Base-by-base conservation (phyloP, 1,284 basidiomycete species). In the Moesziomyces antarcticus region DNA sequence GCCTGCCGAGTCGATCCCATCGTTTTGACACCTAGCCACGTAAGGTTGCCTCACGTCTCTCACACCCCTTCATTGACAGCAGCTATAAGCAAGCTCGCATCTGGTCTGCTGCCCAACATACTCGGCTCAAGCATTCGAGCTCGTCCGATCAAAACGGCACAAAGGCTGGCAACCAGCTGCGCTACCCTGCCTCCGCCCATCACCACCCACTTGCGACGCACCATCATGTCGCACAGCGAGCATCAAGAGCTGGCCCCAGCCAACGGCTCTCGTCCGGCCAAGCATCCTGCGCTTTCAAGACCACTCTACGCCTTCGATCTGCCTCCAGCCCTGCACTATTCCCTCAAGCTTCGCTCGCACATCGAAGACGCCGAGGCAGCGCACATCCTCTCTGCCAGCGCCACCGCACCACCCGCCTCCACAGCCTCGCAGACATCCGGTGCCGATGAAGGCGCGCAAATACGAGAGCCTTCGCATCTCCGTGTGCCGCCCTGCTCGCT, bases 281-380 rank as follows among this genome's bases (percentile, higher is more conserved):
- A 71, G 50, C 73, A 68, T 21, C 58, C 68, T 30, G 46, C 63
- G 10, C 65, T 73, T 11, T 48, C 60, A 7, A 43, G 73, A n/a
- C 79, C 79, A 3, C 64, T 81, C 20, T 81, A 79, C 47, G 77
- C 65, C 8, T 79, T 73, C 47, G 69, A 74, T 30, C 60, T 81
- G 13, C 79, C 79, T 1, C 41, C 51, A 14, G 43, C 50, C 16
- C 49, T 79, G 1, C 58, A 63, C 11, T 22, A 56, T 37, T 40
- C 57, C 5, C 66, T 78, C 25, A 59, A 63, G 37, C 62, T 80
- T 20, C 67, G 73, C 21, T 70, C 66, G 1, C 49, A 55, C 9
- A 52, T 73, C 27, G 70, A 67, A 4, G 62, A 64, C 25, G 33
- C 47, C 10, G 73, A 75, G 18, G 59, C 60, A 8, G 47, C 72